Conservation (phyloP, 345 rosid species). For the Sisymbrium altissimum region DNA sequence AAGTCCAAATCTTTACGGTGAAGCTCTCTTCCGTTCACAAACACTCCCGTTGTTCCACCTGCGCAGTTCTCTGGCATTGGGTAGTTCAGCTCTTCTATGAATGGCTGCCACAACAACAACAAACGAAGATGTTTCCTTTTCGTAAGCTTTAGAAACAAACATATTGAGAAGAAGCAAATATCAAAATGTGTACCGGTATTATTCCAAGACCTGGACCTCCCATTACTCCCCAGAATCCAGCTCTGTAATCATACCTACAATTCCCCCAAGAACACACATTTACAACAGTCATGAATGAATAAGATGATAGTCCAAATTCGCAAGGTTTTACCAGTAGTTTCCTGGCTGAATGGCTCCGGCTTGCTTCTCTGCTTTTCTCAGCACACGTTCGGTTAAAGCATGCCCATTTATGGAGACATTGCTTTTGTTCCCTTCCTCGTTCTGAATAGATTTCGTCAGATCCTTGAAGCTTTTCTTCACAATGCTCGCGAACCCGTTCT, state of each 20-base stretch:
- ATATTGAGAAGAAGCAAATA: neutral
- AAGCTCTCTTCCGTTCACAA: constrained; percentile 89
- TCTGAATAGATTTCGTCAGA: constrained; percentile 60
- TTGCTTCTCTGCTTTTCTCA: constrained; percentile 72
- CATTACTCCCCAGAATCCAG: constrained; percentile 91
- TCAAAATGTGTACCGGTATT: constrained; percentile 49
- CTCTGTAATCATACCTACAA: constrained; percentile 82
- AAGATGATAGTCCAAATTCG: neutral
- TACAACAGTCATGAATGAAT: neutral
- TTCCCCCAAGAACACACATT: constrained; percentile 16
- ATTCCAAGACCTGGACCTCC: constrained; percentile 92
- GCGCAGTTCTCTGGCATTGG: constrained; percentile 77
- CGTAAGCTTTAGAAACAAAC: constrained; percentile 1
- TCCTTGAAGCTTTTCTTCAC: constrained; percentile 87
- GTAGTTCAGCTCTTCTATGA: constrained; percentile 73
- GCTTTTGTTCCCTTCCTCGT: constrained; percentile 53
- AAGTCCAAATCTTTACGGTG: constrained; percentile 77
- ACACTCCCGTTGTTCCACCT: constrained; percentile 70
- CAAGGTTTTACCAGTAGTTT: constrained; percentile 64
- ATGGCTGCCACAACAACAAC: constrained; percentile 52
- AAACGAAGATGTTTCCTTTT: neutral
- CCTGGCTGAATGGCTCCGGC: constrained; percentile 84
- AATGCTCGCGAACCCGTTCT: constrained; percentile 57
- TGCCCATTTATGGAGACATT: constrained; percentile 67
- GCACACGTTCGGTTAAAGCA: constrained; percentile 50